phyloP scores from a whole-genome alignment of 1,284 basidiomycete species.

The Dichomitus squalens region DNA sequence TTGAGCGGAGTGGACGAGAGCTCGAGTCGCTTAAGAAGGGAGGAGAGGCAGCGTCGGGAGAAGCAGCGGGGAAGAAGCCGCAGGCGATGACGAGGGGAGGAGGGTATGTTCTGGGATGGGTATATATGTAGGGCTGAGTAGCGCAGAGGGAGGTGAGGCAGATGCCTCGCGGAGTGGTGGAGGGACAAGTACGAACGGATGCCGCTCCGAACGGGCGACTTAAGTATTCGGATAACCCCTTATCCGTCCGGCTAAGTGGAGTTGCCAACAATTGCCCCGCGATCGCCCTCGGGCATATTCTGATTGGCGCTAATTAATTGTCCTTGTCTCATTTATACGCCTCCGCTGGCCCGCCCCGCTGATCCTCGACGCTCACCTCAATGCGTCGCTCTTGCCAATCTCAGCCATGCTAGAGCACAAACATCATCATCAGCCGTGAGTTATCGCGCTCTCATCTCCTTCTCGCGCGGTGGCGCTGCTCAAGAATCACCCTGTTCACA shows the following conservation, averaged over 20 bases:
- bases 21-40: slow-evolving; percentile 8
- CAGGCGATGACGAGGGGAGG: slow-evolving; percentile 10
- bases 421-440: neutral
- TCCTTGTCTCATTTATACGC: neutral
- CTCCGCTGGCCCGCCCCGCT: neutral
- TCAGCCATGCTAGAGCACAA: neutral
- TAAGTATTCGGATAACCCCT: neutral
- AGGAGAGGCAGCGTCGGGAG: slow-evolving; percentile 5
- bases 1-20: neutral
- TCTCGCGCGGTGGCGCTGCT: neutral
- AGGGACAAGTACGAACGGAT: slow-evolving; percentile 7
- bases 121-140: slow-evolving; percentile 22
- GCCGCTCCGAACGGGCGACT: slow-evolving; percentile 3
- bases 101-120: slow-evolving; percentile 17
- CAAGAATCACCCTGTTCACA: neutral
- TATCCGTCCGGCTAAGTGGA: neutral
- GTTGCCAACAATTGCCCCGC: neutral
- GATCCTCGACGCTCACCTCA: neutral
- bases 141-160: slow-evolving; percentile 19
- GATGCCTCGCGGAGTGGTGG: slow-evolving; percentile 22
- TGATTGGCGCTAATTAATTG: neutral
- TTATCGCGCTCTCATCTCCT: neutral
- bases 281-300: neutral
- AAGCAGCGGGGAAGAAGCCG: neutral
- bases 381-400: neutral